These are phyloP conservation scores for Lagenaria siceraria DNA, from an alignment of 306 rosid genomes.

Conservation along the genomic window DNA sequence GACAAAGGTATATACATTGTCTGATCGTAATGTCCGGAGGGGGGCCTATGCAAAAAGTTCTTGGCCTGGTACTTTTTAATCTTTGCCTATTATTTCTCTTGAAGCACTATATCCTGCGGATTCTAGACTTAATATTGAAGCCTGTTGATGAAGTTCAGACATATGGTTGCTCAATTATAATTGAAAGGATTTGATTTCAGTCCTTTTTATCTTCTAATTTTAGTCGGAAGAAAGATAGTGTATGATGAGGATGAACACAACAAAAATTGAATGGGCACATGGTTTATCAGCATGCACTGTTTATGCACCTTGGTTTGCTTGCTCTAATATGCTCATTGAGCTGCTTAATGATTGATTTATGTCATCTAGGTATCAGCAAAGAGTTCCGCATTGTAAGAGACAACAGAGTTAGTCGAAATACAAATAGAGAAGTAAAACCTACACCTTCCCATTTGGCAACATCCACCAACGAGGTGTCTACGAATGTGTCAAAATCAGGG, in stretches of 20 bases:
- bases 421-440: conserved; percentile 54
- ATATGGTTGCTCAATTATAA: not conserved
- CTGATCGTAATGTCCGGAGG: conserved; percentile 53
- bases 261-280: not conserved
- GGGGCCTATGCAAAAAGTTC: conserved; percentile 44
- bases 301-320: not conserved
- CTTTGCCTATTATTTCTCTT: not conserved
- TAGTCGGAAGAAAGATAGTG: not conserved
- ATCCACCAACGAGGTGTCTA: conserved; percentile 23
- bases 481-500: conserved; percentile 47
- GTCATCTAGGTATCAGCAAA: conserved; percentile 47
- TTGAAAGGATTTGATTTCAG: not conserved
- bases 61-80: conserved; percentile 36
- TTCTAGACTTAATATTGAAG: not conserved
- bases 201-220: not conserved
- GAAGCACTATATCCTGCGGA: not conserved
- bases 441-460: conserved; percentile 24
- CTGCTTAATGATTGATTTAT: conserved; percentile 18
- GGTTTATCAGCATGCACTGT: not conserved
- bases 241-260: not conserved
- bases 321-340: not conserved
- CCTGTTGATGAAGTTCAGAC: not conserved
- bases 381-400: conserved; percentile 94
- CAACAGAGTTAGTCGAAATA: conserved; percentile 54
- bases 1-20: conserved; percentile 27